Evolutionary conservation across 768 basidiomycete genomes (phyloP).

Genomic region (Scleroderma citrinum): DNA sequence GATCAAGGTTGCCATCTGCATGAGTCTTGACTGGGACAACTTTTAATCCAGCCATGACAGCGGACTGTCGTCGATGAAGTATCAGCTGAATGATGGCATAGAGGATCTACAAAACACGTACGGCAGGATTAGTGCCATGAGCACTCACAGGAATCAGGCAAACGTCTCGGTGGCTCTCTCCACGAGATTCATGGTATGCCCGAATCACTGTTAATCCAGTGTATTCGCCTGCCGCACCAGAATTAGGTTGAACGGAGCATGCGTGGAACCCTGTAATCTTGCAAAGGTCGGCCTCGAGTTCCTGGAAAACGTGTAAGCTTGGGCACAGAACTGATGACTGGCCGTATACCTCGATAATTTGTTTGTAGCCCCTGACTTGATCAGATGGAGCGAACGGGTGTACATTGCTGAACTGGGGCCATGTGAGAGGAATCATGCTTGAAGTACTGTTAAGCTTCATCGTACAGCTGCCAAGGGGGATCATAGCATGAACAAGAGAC

Average conservation of each 20-base stretch:
- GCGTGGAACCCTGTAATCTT: conserved; percentile 95
- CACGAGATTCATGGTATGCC: conserved; percentile 88
- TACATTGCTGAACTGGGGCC: conserved; percentile 84
- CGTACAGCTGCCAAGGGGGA: conserved; percentile 90
- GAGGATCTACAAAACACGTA: conserved; percentile 34
- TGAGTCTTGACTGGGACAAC: conserved; percentile 94
- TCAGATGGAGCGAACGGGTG: conserved; percentile 92
- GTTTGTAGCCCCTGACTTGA: conserved; percentile 83
- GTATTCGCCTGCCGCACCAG: conserved; percentile 97
- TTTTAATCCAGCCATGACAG: conserved; percentile 94
- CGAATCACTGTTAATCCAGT: conserved; percentile 92
- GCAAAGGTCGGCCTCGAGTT: conserved; percentile 87
- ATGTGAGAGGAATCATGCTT: conserved; percentile 94
- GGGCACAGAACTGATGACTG: neutral
- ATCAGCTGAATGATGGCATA: conserved; percentile 9
- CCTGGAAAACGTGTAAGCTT: conserved; percentile 39
- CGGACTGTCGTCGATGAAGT: conserved; percentile 52
- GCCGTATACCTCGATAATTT: conserved; percentile 62
- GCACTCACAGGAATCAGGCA: conserved; percentile 94
- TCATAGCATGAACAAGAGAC: conserved; percentile 93
- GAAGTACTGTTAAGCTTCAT: conserved; percentile 99
- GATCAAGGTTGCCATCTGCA: conserved; percentile 81
- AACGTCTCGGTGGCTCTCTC: conserved; percentile 79
- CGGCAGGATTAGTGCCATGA: conserved; percentile 97
- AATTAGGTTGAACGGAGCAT: conserved; percentile 97